Conservation (phyloP, 2,329 filamentous ascomycete genomes). For the Colletotrichum sp. region DNA sequence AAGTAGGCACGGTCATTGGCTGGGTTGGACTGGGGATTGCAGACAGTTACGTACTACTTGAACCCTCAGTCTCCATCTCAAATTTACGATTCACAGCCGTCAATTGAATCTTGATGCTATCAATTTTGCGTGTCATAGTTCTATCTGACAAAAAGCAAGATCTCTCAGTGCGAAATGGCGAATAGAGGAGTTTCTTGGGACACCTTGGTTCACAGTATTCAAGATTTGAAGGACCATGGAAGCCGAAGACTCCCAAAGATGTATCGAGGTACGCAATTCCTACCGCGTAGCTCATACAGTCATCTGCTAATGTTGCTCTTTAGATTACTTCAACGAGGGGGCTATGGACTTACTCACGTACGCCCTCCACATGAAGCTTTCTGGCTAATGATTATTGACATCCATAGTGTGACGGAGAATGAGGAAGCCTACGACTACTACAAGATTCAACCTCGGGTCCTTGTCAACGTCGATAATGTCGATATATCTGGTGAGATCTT, state of each 20-base stretch:
- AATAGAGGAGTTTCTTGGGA: slow-evolving; percentile 15
- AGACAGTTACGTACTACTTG: background rate
- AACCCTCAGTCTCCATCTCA: background rate
- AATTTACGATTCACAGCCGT: background rate
- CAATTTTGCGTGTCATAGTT: background rate
- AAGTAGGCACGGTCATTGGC: background rate
- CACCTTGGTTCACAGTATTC: slow-evolving; percentile 8
- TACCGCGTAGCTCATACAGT: background rate
- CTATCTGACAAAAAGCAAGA: background rate
- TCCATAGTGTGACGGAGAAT: slow-evolving; percentile 51
- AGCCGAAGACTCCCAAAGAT: slow-evolving; percentile 41
- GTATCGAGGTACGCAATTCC: slow-evolving; percentile 26
- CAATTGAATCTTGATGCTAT: background rate
- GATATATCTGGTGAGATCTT: slow-evolving; percentile 47
- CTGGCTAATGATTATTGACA: background rate
- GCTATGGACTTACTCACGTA: slow-evolving; percentile 58
- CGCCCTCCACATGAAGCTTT: background rate
- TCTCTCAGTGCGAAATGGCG: background rate
- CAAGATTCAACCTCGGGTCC: slow-evolving; percentile 50
- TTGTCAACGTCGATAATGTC: slow-evolving; percentile 41
- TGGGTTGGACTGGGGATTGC: background rate
- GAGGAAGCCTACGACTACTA: slow-evolving; percentile 54
- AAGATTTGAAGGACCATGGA: slow-evolving; percentile 43
- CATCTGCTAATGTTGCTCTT: background rate
- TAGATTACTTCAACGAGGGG: slow-evolving; percentile 61